Conservation (phyloP, 75 land plant genomes). For the Larix kaempferi region DNA sequence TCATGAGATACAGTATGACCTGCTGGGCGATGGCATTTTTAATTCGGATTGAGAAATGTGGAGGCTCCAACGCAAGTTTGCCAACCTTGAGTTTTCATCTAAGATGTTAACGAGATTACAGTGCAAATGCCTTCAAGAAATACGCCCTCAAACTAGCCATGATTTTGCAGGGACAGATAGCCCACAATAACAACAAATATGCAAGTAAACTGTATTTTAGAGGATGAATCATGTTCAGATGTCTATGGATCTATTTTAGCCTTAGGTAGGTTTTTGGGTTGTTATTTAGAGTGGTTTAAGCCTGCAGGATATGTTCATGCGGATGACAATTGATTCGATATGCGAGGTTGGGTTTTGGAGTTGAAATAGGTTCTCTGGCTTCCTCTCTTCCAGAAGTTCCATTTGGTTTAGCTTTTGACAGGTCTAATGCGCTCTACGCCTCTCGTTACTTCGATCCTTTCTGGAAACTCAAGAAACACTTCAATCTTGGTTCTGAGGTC, state of each 20-base stretch:
- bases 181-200: too few relatives aligned
- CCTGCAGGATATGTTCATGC: conserved; percentile 19
- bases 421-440: conserved; percentile 8
- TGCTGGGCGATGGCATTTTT: too few relatives aligned
- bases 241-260: too few relatives aligned
- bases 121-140: background rate
- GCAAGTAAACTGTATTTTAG: too few relatives aligned
- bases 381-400: conserved; percentile 23
- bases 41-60: too few relatives aligned
- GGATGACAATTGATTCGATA: conserved; percentile 23
- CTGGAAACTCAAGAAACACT: conserved; percentile 11
- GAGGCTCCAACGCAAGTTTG: too few relatives aligned
- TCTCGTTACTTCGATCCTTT: conserved; percentile 12
- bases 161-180: too few relatives aligned
- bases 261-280: background rate
- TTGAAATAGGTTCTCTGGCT: conserved; percentile 16
- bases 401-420: conserved; percentile 26
- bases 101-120: too few relatives aligned
- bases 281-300: conserved; percentile 3
- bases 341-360: conserved; percentile 34
- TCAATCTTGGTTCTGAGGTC: conserved; percentile 24
- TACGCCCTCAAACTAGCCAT: too few relatives aligned
- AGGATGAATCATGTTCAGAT: too few relatives aligned
- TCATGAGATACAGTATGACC: too few relatives aligned
- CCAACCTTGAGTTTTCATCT: too few relatives aligned